Percentiles rank a stretch among this genome's conserved stretches.
Conservation (phyloP, 495 filamentous ascomycete species). For the Margaritispora aquatica region DNA sequence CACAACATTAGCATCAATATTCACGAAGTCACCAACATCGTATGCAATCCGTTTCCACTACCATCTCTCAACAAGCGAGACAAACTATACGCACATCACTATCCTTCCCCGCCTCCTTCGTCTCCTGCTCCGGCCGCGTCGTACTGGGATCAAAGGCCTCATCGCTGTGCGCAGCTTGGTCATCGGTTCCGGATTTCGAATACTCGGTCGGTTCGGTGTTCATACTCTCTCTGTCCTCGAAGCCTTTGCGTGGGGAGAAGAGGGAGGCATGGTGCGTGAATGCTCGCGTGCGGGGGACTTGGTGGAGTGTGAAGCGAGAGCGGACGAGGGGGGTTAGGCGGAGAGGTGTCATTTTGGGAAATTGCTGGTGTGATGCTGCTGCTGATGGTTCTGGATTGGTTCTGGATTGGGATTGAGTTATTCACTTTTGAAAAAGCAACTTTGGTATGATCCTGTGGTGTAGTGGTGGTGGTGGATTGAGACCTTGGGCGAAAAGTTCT, state of each 20-base stretch:
- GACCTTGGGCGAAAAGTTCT: too few relatives aligned
- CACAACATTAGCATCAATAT: not conserved
- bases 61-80: too few relatives aligned
- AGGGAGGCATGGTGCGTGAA: not conserved
- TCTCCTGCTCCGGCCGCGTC: conserved; percentile 50
- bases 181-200: conserved; percentile 51
- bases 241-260: conserved; percentile 28
- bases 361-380: not conserved
- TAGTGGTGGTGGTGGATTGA: too few relatives aligned
- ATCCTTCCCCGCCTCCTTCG: conserved; percentile 27
- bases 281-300: not conserved
- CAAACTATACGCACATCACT: not conserved
- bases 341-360: not conserved
- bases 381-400: not conserved
- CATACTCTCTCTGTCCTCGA: conserved; percentile 47
- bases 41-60: too few relatives aligned
- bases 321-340: not conserved
- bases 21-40: too few relatives aligned
- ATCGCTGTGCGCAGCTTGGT: conserved; percentile 39
- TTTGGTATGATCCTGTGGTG: too few relatives aligned
- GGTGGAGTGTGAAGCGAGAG: too few relatives aligned
- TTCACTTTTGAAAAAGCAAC: too few relatives aligned
- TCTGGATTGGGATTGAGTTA: too few relatives aligned
- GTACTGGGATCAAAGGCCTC: conserved; percentile 52
- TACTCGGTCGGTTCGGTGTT: conserved; percentile 50